phyloP scores from a whole-genome alignment of 2,329 filamentous ascomycete species.

The Xylaria sp. region DNA sequence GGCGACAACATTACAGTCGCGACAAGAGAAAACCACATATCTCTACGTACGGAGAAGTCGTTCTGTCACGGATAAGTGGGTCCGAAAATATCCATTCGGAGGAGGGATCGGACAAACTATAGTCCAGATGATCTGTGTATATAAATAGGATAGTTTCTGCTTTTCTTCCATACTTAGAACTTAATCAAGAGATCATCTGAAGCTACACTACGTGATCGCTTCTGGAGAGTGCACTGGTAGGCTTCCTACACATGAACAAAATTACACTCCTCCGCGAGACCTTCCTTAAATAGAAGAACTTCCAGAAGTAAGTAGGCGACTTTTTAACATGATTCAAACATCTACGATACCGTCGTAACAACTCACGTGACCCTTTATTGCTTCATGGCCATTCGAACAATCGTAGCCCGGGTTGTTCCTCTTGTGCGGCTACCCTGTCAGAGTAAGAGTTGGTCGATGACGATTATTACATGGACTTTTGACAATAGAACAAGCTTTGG shows the following conservation, averaged over 20 bases:
- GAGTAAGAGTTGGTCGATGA: constrained; percentile 23
- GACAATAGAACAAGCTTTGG: constrained; percentile 25
- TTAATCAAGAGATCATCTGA: no score
- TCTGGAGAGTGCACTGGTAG: no score
- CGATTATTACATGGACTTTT: constrained; percentile 25
- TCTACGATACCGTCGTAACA: constrained; percentile 22
- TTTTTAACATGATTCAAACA: constrained; percentile 27
- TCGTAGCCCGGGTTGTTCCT: constrained; percentile 21
- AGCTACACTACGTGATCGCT: no score
- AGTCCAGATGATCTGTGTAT: no score
- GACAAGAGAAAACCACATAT: constrained; percentile 28
- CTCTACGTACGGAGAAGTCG: constrained; percentile 24
- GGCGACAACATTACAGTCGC: constrained; percentile 26
- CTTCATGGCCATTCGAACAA: constrained; percentile 28
- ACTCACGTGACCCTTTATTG: constrained; percentile 29
- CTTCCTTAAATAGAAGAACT: constrained; percentile 25
- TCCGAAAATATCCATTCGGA: no score
- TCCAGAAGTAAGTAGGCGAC: constrained; percentile 21
- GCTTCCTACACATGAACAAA: no score
- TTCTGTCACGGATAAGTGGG: no score
- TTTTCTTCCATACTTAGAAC: no score
- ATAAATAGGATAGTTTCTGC: no score
- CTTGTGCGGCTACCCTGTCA: constrained; percentile 25
- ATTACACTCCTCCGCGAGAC: not conserved
- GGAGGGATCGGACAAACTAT: no score